phyloP scores from a whole-genome alignment of 2,329 filamentous ascomycete species.

The Claviceps cyperi region DNA sequence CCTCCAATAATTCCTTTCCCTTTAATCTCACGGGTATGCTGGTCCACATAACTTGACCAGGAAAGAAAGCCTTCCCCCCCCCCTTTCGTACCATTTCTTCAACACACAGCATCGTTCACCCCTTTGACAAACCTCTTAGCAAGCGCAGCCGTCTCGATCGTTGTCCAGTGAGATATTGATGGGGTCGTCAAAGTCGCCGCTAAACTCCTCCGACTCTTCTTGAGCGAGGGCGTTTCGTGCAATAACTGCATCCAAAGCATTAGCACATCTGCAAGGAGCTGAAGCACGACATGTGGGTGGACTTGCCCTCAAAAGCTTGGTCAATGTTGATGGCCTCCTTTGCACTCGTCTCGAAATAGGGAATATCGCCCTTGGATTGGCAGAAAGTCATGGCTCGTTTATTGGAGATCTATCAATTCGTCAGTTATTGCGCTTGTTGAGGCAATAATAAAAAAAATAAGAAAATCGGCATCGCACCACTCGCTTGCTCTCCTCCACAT shows the following conservation, averaged over 20 bases:
- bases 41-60: background rate
- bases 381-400: constrained; percentile 97
- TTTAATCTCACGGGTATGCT: constrained; percentile 6
- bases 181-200: constrained; percentile 90
- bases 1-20: constrained; percentile 1
- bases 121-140: constrained; percentile 35
- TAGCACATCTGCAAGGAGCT: background rate
- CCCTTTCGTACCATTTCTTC: background rate
- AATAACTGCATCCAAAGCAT: constrained; percentile 49
- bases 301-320: constrained; percentile 53
- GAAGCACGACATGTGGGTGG: background rate
- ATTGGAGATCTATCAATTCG: constrained; percentile 55
- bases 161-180: constrained; percentile 97
- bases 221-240: constrained; percentile 89
- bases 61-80: background rate
- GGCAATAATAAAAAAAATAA: background rate
- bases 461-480: constrained; percentile 40
- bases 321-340: constrained; percentile 99
- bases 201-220: constrained; percentile 96
- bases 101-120: background rate
- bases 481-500: constrained; percentile 94
- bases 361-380: constrained; percentile 91
- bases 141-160: constrained; percentile 83
- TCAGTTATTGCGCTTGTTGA: background rate
- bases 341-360: constrained; percentile 97